These are phyloP conservation scores for Phoma sp. DNA, from an alignment of 2,329 filamentous ascomycete species.

Conservation along the genomic window DNA sequence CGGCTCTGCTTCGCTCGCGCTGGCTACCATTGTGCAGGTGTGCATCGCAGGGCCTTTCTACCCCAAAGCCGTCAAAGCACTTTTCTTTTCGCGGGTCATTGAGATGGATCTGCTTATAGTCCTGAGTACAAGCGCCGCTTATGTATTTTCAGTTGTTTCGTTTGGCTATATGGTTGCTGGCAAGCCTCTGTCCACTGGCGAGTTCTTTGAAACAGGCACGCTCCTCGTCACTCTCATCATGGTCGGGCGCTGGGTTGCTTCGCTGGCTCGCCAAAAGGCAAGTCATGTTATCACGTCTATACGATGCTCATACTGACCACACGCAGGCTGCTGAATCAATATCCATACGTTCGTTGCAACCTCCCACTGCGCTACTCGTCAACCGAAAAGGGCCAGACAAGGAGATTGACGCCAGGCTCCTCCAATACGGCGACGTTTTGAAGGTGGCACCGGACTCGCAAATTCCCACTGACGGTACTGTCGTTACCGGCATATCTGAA, in stretches of 20 bases:
- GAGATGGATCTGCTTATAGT: constrained; percentile 75
- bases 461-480: constrained; percentile 73
- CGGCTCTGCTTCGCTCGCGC: constrained; percentile 61
- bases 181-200: constrained; percentile 49
- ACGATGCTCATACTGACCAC: neutral
- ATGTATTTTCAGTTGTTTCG: constrained; percentile 64
- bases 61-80: constrained; percentile 64
- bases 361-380: constrained; percentile 59
- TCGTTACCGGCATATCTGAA: constrained; percentile 67
- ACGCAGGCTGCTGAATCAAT: constrained; percentile 55
- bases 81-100: constrained; percentile 65
- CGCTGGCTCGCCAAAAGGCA: constrained; percentile 54
- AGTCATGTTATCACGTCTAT: neutral
- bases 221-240: constrained; percentile 62
- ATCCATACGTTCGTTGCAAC: constrained; percentile 64
- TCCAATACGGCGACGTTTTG: constrained; percentile 75
- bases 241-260: constrained; percentile 57
- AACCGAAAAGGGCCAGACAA: constrained; percentile 43
- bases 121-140: constrained; percentile 70
- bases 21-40: constrained; percentile 72
- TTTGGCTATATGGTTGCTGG: constrained; percentile 51
- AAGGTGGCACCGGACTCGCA: constrained; percentile 64
- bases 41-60: constrained; percentile 72
- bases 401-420: constrained; percentile 69
- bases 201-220: constrained; percentile 64